These are phyloP conservation scores for Talinum fruticosum DNA, from an alignment of 148 eudicot species.

Conservation along the genomic window DNA sequence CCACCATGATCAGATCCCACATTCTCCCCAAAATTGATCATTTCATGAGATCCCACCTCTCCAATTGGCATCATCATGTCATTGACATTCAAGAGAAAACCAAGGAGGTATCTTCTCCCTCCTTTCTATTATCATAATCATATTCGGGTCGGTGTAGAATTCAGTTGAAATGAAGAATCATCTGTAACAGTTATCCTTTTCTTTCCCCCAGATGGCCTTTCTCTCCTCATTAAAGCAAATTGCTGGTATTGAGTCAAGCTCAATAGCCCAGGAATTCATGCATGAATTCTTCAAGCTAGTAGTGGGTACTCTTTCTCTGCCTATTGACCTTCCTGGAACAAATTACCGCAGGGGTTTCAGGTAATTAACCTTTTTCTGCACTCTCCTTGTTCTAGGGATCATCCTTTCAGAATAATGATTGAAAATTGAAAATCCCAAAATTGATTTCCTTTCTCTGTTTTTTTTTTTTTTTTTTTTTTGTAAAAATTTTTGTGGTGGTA, in stretches of 20 bases:
- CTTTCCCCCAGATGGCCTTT: slow-evolving; percentile 70
- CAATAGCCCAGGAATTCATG: slow-evolving; percentile 59
- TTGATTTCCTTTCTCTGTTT: too few relatives aligned
- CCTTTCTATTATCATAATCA: too few relatives aligned
- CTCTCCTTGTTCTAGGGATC: background rate
- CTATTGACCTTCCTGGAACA: slow-evolving; percentile 85
- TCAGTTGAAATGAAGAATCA: slow-evolving; percentile 4
- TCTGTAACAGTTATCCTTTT: too few relatives aligned
- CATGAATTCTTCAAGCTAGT: slow-evolving; percentile 83
- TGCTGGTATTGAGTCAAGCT: slow-evolving; percentile 51
- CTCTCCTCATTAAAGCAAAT: slow-evolving; percentile 72
- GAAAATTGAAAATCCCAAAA: background rate
- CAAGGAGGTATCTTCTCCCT: slow-evolving; percentile 59
- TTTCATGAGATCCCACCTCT: slow-evolving; percentile 83
- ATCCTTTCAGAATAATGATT: background rate
- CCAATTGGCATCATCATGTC: slow-evolving; percentile 56
- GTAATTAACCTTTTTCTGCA: slow-evolving; percentile 22
- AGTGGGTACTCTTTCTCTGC: slow-evolving; percentile 75
- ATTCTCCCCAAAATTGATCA: slow-evolving; percentile 76
- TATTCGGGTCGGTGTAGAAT: too few relatives aligned
- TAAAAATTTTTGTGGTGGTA: background rate
- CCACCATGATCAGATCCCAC: slow-evolving; percentile 64
- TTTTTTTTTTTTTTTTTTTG: background rate
- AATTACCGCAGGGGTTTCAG: slow-evolving; percentile 69
- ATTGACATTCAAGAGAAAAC: slow-evolving; percentile 88